Evolutionary conservation across 768 basidiomycete species (phyloP).

Genomic region (Suillus subaureus): DNA sequence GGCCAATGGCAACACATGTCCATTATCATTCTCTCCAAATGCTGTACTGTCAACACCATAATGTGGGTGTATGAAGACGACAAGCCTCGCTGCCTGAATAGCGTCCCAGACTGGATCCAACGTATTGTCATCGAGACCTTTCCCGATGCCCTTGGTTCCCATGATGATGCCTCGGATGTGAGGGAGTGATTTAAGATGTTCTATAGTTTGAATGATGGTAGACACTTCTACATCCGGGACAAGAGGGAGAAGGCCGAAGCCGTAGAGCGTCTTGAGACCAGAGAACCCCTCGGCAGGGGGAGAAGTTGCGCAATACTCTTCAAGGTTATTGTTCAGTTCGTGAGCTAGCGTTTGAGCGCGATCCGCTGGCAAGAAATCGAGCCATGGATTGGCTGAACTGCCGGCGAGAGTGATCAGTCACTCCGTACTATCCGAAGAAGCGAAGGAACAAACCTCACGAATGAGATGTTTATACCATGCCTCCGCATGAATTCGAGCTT

Average conservation of each 20-base stretch:
- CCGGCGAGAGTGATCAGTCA: constrained; percentile 17
- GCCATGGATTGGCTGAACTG: constrained; percentile 90
- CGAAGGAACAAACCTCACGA: constrained; percentile 58
- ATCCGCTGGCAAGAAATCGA: constrained; percentile 77
- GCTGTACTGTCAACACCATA: constrained; percentile 76
- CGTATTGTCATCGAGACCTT: constrained; percentile 76
- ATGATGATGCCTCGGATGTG: constrained; percentile 81
- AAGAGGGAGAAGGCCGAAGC: constrained; percentile 83
- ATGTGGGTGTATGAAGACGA: constrained; percentile 86
- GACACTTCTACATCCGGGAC: constrained; percentile 62
- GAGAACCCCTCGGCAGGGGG: constrained; percentile 40
- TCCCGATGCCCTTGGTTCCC: constrained; percentile 77
- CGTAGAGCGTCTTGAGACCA: constrained; percentile 69
- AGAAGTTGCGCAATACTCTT: constrained; percentile 73
- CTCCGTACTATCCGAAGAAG: constrained; percentile 9
- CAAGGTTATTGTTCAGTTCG: constrained; percentile 78
- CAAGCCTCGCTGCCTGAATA: constrained; percentile 65
- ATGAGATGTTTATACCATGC: constrained; percentile 78
- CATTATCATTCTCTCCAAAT: constrained; percentile 79
- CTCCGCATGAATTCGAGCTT: constrained; percentile 86
- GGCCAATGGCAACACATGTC: constrained; percentile 85
- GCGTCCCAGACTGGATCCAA: constrained; percentile 86
- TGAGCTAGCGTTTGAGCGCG: constrained; percentile 67
- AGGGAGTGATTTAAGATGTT: constrained; percentile 63
- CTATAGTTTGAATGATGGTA: constrained; percentile 62